Conservation (phyloP, 805 yeast genomes). For the Starmerella sp. region DNA sequence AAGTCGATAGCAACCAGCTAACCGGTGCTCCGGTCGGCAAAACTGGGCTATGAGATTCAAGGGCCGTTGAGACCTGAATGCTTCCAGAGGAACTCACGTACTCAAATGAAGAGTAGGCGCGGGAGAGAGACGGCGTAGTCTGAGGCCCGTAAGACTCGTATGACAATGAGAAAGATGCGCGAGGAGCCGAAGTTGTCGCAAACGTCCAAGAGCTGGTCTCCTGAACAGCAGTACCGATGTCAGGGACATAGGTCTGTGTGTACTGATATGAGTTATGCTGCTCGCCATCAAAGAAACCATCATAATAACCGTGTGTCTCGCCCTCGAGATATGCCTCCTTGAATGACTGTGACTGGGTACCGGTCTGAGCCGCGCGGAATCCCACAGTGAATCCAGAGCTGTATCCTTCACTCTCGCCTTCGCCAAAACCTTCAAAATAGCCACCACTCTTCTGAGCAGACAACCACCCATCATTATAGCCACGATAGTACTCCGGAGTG, state of each 20-base stretch:
- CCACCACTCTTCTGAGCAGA: not conserved
- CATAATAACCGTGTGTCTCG: conserved; percentile 9
- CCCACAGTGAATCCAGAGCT: conserved; percentile 16
- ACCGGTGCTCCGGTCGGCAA: too few species aligned
- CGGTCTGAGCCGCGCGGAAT: conserved; percentile 12
- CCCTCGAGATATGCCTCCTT: conserved; percentile 12
- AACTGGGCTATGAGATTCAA: too few species aligned
- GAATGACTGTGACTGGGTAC: not conserved
- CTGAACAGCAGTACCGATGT: not conserved
- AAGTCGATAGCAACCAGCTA: not conserved
- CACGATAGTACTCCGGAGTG: not conserved
- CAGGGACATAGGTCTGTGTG: conserved; percentile 10
- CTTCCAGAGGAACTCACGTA: not conserved
- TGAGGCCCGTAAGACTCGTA: not conserved
- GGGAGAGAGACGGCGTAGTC: not conserved
- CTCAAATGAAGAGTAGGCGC: not conserved
- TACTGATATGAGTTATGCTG: not conserved
- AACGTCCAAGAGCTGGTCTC: not conserved
- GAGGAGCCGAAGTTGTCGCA: not conserved
- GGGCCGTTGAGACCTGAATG: too few species aligned
- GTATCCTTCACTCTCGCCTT: conserved; percentile 13
- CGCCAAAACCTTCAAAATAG: conserved; percentile 3
- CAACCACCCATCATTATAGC: conserved; percentile 2
- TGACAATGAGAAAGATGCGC: conserved; percentile 3
- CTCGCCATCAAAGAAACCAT: conserved; percentile 20